phyloP scores from a whole-genome alignment of 2,329 filamentous ascomycete genomes.

The Pochonia chlamydosporia region DNA sequence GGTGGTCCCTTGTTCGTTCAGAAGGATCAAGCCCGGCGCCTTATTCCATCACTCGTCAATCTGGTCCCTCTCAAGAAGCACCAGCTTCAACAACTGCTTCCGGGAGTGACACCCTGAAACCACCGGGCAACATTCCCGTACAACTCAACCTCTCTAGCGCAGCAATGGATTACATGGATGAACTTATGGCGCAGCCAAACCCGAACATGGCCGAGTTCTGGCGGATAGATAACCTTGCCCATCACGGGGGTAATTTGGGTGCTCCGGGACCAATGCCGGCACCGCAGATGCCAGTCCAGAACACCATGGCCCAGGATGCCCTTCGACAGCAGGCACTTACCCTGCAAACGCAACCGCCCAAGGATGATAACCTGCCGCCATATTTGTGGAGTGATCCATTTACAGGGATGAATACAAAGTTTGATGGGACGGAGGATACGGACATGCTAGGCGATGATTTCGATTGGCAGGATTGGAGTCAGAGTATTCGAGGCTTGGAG shows the following conservation, averaged over 20 bases:
- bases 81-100: slow-evolving; percentile 5
- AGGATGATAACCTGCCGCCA: slow-evolving; percentile 30
- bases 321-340: slow-evolving; percentile 15
- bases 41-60: not conserved
- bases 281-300: not conserved
- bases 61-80: not conserved
- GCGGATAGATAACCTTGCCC: slow-evolving; percentile 7
- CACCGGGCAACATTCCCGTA: slow-evolving; percentile 11
- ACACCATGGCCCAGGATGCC: slow-evolving; percentile 11
- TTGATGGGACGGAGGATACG: slow-evolving; percentile 23
- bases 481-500: slow-evolving; percentile 34
- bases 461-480: slow-evolving; percentile 44
- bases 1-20: slow-evolving; percentile 42
- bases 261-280: not conserved
- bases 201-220: slow-evolving; percentile 31
- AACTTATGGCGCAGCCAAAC: slow-evolving; percentile 30
- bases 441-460: slow-evolving; percentile 38
- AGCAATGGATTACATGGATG: slow-evolving; percentile 29
- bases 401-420: slow-evolving; percentile 20
- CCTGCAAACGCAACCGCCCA: slow-evolving; percentile 18
- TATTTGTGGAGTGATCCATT: slow-evolving; percentile 36
- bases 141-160: slow-evolving; percentile 21
- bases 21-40: slow-evolving; percentile 15
- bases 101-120: slow-evolving; percentile 10
- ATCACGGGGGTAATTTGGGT: not conserved